A percentile compares a stretch with the other conserved stretches of the same genome.
Evolutionary conservation across 768 basidiomycete genomes (phyloP).

Genomic region (Imleria badia): DNA sequence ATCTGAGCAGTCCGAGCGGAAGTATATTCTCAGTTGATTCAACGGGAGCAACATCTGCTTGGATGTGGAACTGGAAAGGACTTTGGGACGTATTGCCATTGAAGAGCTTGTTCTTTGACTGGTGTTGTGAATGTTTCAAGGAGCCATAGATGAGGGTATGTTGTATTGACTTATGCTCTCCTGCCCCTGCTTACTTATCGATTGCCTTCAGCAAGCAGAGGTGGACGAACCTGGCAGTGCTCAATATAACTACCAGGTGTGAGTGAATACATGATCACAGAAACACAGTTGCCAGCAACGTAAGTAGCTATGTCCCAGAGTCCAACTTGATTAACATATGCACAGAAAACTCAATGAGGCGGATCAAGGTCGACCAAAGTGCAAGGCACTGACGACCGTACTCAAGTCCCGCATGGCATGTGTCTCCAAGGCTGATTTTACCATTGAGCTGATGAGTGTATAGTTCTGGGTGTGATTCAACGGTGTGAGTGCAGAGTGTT

Average conservation of each 20-base stretch:
- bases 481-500: slow-evolving; percentile 84
- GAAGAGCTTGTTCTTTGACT: slow-evolving; percentile 91
- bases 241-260: slow-evolving; percentile 92
- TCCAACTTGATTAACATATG: no score
- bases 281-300: slow-evolving; percentile 72
- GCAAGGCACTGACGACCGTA: slow-evolving; percentile 69
- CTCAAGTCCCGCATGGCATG: slow-evolving; percentile 83
- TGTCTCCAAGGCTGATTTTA: slow-evolving; percentile 73
- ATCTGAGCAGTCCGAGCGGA: slow-evolving; percentile 65
- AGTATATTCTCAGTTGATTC: slow-evolving; percentile 81
- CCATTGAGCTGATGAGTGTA: slow-evolving; percentile 46
- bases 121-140: slow-evolving; percentile 96
- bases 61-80: slow-evolving; percentile 79
- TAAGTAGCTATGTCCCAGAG: slow-evolving; percentile 35
- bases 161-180: neutral
- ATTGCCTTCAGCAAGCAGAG: slow-evolving; percentile 72
- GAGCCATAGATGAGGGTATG: slow-evolving; percentile 98
- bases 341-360: no score
- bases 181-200: slow-evolving; percentile 9
- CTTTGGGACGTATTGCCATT: slow-evolving; percentile 86
- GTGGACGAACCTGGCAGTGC: slow-evolving; percentile 94
- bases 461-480: slow-evolving; percentile 89
- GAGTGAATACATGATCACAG: slow-evolving; percentile 80
- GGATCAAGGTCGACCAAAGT: slow-evolving; percentile 36
- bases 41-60: slow-evolving; percentile 57